These are phyloP conservation scores for Phytophthora hybrid DNA, from an alignment of 352 stramenopile genomes.

Conservation along the genomic window DNA sequence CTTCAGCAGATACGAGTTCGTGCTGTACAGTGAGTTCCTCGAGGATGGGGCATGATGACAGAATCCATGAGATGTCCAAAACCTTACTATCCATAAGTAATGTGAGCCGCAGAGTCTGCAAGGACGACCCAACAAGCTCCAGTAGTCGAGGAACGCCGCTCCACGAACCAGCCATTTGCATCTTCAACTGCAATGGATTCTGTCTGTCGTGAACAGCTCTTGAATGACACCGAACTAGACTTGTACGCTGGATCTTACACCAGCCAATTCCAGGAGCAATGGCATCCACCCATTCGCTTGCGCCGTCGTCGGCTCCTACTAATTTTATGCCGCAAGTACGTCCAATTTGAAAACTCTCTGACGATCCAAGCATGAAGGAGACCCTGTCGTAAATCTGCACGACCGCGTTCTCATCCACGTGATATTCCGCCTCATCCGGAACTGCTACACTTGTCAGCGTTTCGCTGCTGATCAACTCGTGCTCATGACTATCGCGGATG, in stretches of 20 bases:
- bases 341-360: background rate
- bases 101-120: background rate
- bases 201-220: background rate
- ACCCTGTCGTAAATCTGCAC: background rate
- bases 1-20: background rate
- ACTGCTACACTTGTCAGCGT: too few relatives aligned
- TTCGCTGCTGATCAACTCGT: background rate
- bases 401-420: background rate
- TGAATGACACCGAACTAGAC: background rate
- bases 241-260: background rate
- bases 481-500: background rate
- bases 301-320: background rate
- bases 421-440: background rate
- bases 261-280: background rate
- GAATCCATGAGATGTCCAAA: background rate
- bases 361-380: background rate
- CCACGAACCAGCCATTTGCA: background rate
- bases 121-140: background rate
- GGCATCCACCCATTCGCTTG: background rate
- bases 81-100: background rate
- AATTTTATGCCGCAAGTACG: background rate
- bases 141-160: background rate
- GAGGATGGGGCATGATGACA: background rate
- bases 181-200: background rate
- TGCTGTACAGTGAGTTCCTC: background rate